Percentiles rank a stretch among this genome's conserved stretches.
These are phyloP conservation scores for Miscanthus lutarioriparius DNA, from an alignment of 176 grass and related monocot species.

Conservation along the genomic window DNA sequence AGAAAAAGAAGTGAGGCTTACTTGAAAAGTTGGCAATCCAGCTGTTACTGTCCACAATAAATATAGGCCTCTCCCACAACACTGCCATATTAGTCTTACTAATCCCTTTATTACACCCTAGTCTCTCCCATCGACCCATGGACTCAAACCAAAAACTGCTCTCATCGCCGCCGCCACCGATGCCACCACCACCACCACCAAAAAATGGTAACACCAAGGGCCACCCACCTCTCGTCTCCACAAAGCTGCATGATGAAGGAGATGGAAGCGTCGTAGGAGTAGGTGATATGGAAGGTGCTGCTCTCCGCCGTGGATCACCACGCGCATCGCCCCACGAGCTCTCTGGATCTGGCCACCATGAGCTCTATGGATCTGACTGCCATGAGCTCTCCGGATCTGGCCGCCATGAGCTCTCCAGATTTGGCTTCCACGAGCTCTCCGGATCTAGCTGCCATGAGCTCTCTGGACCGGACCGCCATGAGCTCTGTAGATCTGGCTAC, in stretches of 20 bases:
- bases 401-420: too few relatives aligned
- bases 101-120: not conserved
- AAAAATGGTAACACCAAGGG: not conserved
- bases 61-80: not conserved
- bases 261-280: accelerated
- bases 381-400: not conserved
- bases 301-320: not conserved
- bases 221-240: not conserved
- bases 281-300: not conserved
- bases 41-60: not conserved
- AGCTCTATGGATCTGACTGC: too few relatives aligned
- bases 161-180: not conserved
- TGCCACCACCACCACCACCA: not conserved
- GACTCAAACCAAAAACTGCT: not conserved
- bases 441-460: too few relatives aligned
- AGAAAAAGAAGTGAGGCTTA: not conserved
- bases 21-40: not conserved
- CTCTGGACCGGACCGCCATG: too few relatives aligned
- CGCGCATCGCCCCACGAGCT: too few relatives aligned
- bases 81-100: not conserved
- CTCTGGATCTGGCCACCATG: too few relatives aligned
- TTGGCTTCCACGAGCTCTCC: too few relatives aligned
- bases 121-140: not conserved
- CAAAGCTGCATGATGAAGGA: not conserved
- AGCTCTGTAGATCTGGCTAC: too few relatives aligned